A percentile compares a stretch with the other conserved stretches of the same genome.
These are phyloP conservation scores for Exophiala aquamarina DNA, from an alignment of 2,329 filamentous ascomycete species.

Conservation along the genomic window DNA sequence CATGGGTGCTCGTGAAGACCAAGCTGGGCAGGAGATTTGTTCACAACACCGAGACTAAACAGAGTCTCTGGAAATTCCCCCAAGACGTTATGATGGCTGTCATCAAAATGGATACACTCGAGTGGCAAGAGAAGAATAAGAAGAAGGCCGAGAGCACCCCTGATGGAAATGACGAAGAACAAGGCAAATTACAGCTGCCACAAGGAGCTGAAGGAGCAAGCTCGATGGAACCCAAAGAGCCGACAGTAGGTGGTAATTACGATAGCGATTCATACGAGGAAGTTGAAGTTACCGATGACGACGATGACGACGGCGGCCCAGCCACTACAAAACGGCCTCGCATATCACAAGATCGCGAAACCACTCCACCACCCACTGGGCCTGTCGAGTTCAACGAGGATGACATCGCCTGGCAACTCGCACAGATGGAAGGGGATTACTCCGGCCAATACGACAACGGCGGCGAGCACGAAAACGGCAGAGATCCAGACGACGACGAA, in stretches of 20 bases:
- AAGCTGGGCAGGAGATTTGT: constrained; percentile 87
- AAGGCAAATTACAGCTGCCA: constrained; percentile 6
- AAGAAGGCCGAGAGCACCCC: constrained; percentile 49
- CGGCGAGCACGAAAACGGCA: constrained; percentile 48
- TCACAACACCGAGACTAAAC: constrained; percentile 79
- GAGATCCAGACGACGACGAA: constrained; percentile 68
- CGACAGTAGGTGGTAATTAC: constrained; percentile 34
- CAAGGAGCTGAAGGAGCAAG: constrained; percentile 17
- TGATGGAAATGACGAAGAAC: constrained; percentile 10
- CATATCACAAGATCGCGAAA: constrained; percentile 48
- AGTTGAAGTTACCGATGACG: constrained; percentile 67
- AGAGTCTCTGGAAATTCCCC: constrained; percentile 95
- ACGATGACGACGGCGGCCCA: constrained; percentile 48
- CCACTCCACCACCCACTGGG: constrained; percentile 42
- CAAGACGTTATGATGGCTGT: constrained; percentile 77
- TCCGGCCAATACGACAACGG: constrained; percentile 72
- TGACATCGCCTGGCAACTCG: constrained; percentile 89
- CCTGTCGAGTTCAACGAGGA: constrained; percentile 86
- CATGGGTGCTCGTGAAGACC: constrained; percentile 92
- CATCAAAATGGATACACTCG: constrained; percentile 66
- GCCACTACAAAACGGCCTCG: constrained; percentile 48
- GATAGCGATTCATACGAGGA: constrained; percentile 76
- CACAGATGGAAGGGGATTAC: constrained; percentile 83
- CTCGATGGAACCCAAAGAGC: constrained; percentile 14
- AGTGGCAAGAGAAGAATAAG: constrained; percentile 66